Conservation (phyloP, 805 yeast genomes). For the Allodekkera sacchari region DNA sequence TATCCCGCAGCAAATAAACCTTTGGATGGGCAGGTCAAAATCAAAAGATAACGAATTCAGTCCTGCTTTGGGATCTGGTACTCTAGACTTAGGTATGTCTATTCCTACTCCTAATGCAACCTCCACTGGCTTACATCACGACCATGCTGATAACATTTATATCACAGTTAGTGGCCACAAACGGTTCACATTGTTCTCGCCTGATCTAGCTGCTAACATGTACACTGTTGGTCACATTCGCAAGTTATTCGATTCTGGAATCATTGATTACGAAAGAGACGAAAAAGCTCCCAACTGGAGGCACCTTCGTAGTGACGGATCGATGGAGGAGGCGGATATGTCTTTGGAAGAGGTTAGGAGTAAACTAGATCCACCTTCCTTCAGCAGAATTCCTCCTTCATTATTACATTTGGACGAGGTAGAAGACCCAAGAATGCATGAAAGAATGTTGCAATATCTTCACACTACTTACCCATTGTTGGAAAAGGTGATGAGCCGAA, state of each 20-base stretch:
- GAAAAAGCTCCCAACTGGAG: slow-evolving; percentile 57
- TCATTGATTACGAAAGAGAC: slow-evolving; percentile 53
- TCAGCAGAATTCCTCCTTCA: slow-evolving; percentile 55
- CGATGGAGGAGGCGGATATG: too few relatives aligned
- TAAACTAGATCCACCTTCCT: slow-evolving; percentile 57
- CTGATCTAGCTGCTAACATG: slow-evolving; percentile 49
- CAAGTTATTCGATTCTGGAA: slow-evolving; percentile 48
- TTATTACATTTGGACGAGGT: slow-evolving; percentile 54
- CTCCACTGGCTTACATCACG: slow-evolving; percentile 73
- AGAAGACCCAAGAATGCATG: slow-evolving; percentile 18
- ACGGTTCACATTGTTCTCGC: slow-evolving; percentile 60
- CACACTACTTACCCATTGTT: slow-evolving; percentile 4
- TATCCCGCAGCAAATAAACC: slow-evolving; percentile 62
- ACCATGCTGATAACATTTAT: slow-evolving; percentile 71
- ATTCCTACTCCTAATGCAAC: slow-evolving; percentile 39
- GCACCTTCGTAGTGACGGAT: slow-evolving; percentile 51
- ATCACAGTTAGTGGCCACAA: slow-evolving; percentile 52
- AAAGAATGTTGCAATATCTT: slow-evolving; percentile 5
- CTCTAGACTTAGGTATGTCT: slow-evolving; percentile 41
- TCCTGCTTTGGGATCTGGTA: background rate
- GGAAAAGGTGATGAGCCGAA: slow-evolving; percentile 26
- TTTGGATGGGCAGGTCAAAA: slow-evolving; percentile 54
- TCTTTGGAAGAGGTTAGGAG: slow-evolving; percentile 16
- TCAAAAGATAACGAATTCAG: slow-evolving; percentile 19
- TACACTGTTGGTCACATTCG: slow-evolving; percentile 59